Evolutionary conservation across 495 filamentous ascomycete species (phyloP).

Genomic region (Stereocaulon alpinum): DNA sequence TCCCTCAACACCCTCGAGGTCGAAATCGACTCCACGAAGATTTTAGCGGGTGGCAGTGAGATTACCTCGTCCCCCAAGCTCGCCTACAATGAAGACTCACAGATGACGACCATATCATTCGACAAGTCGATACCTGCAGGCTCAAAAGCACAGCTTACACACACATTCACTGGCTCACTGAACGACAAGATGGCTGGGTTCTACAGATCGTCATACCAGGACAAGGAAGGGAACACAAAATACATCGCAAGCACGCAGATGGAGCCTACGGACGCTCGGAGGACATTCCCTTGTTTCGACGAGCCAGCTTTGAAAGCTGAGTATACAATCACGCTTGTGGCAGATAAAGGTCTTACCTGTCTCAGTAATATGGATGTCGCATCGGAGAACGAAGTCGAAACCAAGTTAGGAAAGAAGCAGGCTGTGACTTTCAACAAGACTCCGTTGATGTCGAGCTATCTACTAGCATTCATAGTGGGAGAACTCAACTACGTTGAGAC

Average conservation of each 20-base stretch:
- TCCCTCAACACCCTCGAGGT: constrained; percentile 82
- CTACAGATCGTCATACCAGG: constrained; percentile 57
- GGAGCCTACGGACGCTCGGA: constrained; percentile 55
- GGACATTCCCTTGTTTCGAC: constrained; percentile 62
- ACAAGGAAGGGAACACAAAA: constrained; percentile 42
- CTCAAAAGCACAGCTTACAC: constrained; percentile 48
- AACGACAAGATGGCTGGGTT: constrained; percentile 63
- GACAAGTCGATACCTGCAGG: constrained; percentile 45
- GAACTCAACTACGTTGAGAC: constrained; percentile 57
- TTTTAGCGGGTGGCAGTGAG: constrained; percentile 37
- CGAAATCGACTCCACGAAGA: constrained; percentile 64
- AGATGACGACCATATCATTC: constrained; percentile 53
- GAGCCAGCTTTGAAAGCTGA: constrained; percentile 60
- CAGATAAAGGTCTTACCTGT: constrained; percentile 51
- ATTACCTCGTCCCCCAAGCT: constrained; percentile 44
- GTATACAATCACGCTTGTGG: constrained; percentile 55
- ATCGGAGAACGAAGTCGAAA: constrained; percentile 43
- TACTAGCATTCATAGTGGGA: constrained; percentile 58
- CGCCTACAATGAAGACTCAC: constrained; percentile 45
- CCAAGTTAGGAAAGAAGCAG: constrained; percentile 44
- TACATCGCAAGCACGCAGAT: constrained; percentile 58
- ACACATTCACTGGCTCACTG: constrained; percentile 50
- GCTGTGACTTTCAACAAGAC: constrained; percentile 57
- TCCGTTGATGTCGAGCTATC: constrained; percentile 59
- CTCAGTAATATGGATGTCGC: constrained; percentile 62